Evolutionary conservation across 2,329 filamentous ascomycete species (phyloP).

Genomic region (Aspergillus ochraceus): DNA sequence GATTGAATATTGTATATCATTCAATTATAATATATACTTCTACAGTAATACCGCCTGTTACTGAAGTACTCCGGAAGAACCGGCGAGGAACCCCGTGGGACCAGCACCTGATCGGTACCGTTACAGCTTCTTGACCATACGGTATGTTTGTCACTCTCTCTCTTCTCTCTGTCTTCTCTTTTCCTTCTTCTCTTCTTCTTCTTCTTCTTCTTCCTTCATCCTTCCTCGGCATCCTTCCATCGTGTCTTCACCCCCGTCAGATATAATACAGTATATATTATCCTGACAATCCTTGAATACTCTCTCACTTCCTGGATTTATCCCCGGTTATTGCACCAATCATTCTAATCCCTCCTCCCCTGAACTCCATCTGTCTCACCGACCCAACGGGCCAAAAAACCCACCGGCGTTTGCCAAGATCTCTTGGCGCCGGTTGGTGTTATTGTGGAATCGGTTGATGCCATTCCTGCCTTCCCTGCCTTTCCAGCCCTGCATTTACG

Average conservation of each 20-base stretch:
- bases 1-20: too few relatives aligned
- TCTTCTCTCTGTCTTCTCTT: not conserved
- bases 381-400: not conserved
- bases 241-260: too few relatives aligned
- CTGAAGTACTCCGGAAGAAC: too few relatives aligned
- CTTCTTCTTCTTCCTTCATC: not conserved
- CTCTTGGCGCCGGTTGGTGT: not conserved
- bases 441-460: conserved; percentile 1
- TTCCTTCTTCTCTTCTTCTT: not conserved
- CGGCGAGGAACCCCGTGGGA: too few relatives aligned
- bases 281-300: too few relatives aligned
- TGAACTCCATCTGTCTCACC: not conserved
- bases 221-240: not conserved
- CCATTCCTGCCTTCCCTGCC: not conserved
- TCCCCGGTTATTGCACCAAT: not conserved
- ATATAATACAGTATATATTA: too few relatives aligned
- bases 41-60: too few relatives aligned
- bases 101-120: too few relatives aligned
- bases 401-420: not conserved
- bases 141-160: too few relatives aligned
- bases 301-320: too few relatives aligned
- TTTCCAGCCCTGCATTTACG: not conserved
- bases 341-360: not conserved
- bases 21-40: too few relatives aligned
- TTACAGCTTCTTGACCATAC: too few relatives aligned